These are phyloP conservation scores for Dipteronia sinensis DNA, from an alignment of 345 rosid species.

Conservation along the genomic window DNA sequence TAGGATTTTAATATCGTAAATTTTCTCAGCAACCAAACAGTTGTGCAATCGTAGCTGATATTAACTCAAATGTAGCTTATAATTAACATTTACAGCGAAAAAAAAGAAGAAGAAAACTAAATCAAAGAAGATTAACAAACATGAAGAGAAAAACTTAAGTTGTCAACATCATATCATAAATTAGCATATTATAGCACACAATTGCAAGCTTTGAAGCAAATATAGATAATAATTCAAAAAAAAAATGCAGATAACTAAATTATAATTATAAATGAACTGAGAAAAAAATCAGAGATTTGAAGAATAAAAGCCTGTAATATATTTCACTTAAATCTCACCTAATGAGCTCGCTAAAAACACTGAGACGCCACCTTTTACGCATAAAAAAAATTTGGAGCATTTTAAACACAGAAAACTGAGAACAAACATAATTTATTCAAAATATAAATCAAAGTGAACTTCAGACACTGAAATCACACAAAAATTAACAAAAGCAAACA, in stretches of 20 bases:
- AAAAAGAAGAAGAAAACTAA: too few relatives aligned
- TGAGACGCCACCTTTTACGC: not conserved
- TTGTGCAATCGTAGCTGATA: not conserved
- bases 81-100: not conserved
- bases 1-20: not conserved
- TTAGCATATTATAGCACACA: not conserved
- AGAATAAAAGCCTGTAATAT: not conserved
- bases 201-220: too few relatives aligned
- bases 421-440: not conserved
- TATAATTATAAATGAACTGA: too few relatives aligned
- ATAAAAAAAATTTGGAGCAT: not conserved
- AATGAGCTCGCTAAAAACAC: not conserved
- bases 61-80: not conserved
- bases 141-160: not conserved
- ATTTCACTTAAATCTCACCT: not conserved
- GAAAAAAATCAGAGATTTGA: not conserved
- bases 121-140: not conserved
- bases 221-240: too few relatives aligned
- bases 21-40: conserved; percentile 33
- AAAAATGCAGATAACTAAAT: too few relatives aligned
- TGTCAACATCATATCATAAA: not conserved
- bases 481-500: not conserved
- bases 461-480: not conserved
- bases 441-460: not conserved
- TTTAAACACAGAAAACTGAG: not conserved